Evolutionary conservation across 257 asterid genomes (phyloP).

Genomic region (Nicotiana benthamiana): DNA sequence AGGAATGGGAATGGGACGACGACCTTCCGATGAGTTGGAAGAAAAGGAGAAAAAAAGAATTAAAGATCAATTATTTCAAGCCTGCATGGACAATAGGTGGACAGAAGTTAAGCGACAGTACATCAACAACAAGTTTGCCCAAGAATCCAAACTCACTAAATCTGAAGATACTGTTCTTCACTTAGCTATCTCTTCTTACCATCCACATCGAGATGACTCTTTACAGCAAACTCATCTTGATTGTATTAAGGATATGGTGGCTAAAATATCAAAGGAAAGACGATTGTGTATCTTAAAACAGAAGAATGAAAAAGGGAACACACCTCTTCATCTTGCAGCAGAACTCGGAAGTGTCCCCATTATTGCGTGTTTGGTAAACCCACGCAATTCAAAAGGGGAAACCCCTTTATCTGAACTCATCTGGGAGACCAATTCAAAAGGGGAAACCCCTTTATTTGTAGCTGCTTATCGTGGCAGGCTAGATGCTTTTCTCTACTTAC

Average conservation of each 20-base stretch:
- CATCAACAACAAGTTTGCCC: background rate
- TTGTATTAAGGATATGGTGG: constrained; percentile 13
- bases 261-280: background rate
- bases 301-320: constrained; percentile 28
- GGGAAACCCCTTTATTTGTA: constrained; percentile 41
- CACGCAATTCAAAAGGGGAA: constrained; percentile 10
- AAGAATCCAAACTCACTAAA: constrained; percentile 22
- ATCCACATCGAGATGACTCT: background rate
- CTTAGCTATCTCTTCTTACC: constrained; percentile 35
- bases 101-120: background rate
- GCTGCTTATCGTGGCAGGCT: constrained; percentile 34
- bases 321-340: constrained; percentile 49
- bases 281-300: background rate
- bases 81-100: constrained; percentile 36
- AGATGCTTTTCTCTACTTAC: constrained; percentile 22
- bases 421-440: constrained; percentile 14
- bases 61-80: constrained; percentile 11
- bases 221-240: background rate
- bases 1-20: background rate
- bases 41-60: background rate
- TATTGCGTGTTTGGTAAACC: constrained; percentile 13
- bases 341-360: constrained; percentile 22
- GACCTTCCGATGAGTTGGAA: background rate
- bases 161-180: constrained; percentile 43
- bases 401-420: constrained; percentile 30